A percentile compares a stretch with the other conserved stretches of the same genome.
Conservation (phyloP, 306 rosid genomes). For the Acacia melanoxylon region DNA sequence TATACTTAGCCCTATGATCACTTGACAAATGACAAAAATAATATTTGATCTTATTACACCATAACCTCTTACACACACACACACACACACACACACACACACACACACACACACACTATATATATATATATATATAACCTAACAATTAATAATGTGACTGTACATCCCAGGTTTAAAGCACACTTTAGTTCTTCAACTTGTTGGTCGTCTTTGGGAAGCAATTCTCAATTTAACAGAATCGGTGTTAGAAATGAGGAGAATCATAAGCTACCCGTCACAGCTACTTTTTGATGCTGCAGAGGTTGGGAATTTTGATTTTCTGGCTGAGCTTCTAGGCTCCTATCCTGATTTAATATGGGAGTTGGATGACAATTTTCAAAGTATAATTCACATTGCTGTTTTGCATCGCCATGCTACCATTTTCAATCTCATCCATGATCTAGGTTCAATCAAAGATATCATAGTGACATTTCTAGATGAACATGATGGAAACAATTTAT, state of each 20-base stretch:
- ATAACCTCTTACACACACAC: neutral
- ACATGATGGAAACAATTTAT: neutral
- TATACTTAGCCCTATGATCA: neutral
- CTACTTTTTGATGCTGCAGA: conserved; percentile 32
- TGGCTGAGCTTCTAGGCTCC: conserved; percentile 33
- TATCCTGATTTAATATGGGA: conserved; percentile 30
- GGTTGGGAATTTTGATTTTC: conserved; percentile 42
- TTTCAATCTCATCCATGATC: conserved; percentile 36
- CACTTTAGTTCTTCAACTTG: neutral
- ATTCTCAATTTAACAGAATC: neutral
- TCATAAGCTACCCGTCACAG: conserved; percentile 20
- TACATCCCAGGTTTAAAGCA: neutral
- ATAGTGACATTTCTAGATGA: neutral
- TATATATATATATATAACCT: no score
- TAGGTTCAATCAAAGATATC: conserved; percentile 18
- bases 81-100: no score
- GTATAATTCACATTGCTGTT: conserved; percentile 40
- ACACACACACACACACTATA: no score
- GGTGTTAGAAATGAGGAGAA: neutral
- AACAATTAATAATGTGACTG: neutral
- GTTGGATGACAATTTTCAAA: neutral
- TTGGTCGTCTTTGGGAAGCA: neutral
- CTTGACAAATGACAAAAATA: neutral
- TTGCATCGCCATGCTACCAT: conserved; percentile 35
- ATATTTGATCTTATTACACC: no score